phyloP scores from a whole-genome alignment of 2,329 filamentous ascomycete genomes.

The Penicillium verrucosum region DNA sequence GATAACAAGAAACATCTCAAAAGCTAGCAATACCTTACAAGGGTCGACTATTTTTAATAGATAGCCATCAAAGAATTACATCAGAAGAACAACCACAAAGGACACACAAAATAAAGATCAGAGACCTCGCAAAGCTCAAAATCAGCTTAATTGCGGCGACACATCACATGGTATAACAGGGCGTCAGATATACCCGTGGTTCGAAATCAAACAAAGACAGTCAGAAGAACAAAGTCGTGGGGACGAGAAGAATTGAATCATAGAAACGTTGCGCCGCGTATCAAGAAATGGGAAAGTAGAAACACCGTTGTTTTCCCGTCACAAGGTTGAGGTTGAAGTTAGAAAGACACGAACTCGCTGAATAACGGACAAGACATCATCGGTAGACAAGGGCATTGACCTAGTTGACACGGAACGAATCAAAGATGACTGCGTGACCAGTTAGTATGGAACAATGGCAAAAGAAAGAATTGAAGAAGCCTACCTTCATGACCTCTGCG shows the following conservation, averaged over 20 bases:
- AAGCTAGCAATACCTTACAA: slow-evolving; percentile 7
- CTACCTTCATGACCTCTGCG: slow-evolving; percentile 46
- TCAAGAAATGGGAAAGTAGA: slow-evolving; percentile 11
- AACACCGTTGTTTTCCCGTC: slow-evolving; percentile 27
- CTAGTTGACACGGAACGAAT: slow-evolving; percentile 39
- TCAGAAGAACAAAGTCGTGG: slow-evolving; percentile 1
- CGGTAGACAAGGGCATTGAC: neutral
- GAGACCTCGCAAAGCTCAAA: neutral
- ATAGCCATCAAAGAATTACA: slow-evolving; percentile 14
- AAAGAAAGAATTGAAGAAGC: slow-evolving; percentile 1
- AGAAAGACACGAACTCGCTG: slow-evolving; percentile 17
- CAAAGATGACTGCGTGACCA: slow-evolving; percentile 31
- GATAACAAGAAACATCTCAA: neutral
- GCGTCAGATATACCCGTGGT: neutral
- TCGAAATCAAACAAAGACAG: slow-evolving; percentile 4
- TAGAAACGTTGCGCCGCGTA: slow-evolving; percentile 11
- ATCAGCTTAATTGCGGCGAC: neutral
- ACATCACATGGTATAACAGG: neutral
- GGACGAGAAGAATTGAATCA: slow-evolving; percentile 4
- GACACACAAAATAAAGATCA: neutral
- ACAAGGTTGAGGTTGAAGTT: slow-evolving; percentile 5
- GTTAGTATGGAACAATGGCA: slow-evolving; percentile 5
- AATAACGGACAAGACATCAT: slow-evolving; percentile 19
- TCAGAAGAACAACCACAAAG: slow-evolving; percentile 6
- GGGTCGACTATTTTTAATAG: neutral